Evolutionary conservation across 2,329 filamentous ascomycete genomes (phyloP).

Genomic region (Fusarium domesticum): DNA sequence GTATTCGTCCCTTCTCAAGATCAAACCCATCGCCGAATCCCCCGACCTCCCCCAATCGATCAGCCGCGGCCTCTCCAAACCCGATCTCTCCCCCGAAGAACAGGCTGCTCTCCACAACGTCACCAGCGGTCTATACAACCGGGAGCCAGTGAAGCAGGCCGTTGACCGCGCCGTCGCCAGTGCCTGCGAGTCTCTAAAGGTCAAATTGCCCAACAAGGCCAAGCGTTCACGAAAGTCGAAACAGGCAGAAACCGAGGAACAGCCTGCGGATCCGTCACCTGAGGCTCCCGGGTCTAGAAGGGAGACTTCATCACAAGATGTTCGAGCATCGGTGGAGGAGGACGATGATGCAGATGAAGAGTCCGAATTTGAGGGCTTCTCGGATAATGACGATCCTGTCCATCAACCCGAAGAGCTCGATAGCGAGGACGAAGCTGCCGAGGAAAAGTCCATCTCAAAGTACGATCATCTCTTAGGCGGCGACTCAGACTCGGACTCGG

Average conservation of each 20-base stretch:
- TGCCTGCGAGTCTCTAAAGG: slow-evolving; percentile 48
- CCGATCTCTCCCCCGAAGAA: slow-evolving; percentile 52
- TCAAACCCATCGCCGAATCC: slow-evolving; percentile 51
- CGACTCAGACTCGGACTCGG: slow-evolving; percentile 37
- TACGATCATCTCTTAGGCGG: slow-evolving; percentile 46
- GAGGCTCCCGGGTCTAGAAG: slow-evolving; percentile 13
- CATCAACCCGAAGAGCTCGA: slow-evolving; percentile 18
- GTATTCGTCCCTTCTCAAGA: slow-evolving; percentile 51
- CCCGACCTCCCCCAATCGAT: slow-evolving; percentile 50
- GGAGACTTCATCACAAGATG: slow-evolving; percentile 17
- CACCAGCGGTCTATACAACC: slow-evolving; percentile 55
- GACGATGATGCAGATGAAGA: slow-evolving; percentile 32
- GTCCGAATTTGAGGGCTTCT: slow-evolving; percentile 39
- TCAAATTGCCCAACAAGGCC: slow-evolving; percentile 44
- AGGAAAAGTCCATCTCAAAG: slow-evolving; percentile 38
- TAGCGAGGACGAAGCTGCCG: slow-evolving; percentile 28
- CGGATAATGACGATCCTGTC: slow-evolving; percentile 21
- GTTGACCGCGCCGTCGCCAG: slow-evolving; percentile 48
- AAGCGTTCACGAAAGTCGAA: slow-evolving; percentile 34
- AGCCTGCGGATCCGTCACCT: slow-evolving; percentile 25
- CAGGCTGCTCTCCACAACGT: slow-evolving; percentile 54
- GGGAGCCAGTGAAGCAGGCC: slow-evolving; percentile 48
- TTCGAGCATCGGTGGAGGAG: slow-evolving; percentile 20
- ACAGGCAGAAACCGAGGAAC: slow-evolving; percentile 32
- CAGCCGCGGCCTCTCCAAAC: slow-evolving; percentile 46